Base-by-base conservation (phyloP, 176 grass and related monocot genomes). In the Tillandsia leiboldiana region DNA sequence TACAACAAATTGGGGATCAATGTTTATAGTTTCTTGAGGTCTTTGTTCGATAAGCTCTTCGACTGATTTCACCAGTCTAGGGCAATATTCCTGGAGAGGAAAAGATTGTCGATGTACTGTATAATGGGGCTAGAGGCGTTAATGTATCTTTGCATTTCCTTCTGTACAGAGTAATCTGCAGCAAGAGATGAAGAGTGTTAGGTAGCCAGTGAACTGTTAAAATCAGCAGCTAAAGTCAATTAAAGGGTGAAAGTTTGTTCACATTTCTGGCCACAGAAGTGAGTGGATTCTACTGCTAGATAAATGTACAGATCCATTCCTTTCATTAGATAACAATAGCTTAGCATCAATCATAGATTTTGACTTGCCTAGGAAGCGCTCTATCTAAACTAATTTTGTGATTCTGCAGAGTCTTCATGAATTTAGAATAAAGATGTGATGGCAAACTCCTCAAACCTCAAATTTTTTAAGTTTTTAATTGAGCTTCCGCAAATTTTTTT, bases 141-240 rank as follows among this genome's bases (percentile, higher is more conserved):
- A 47, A 92, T 97, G 76, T 90, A 97, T 90, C 90, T 84, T 86
- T 75, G 83, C 94, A 99, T 99, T 76, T 93, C 89, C 82, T 93
- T 88, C 72, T 83, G 73, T 58, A 90, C 84, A 26, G 94, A 83
- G 57, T 63, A 77, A 86, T 99, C 89, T 99, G 90, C 74, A 80
- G 10, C 10, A 51, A 78, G 54, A 76, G 26, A 28, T 18, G 10
- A 65, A 53, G n/a, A 29, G 14, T 47, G 18, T 62, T 17, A 62
- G 23, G 48, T 8, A 26, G 48, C 56, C 58, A 67, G 8, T 20
- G 49, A 9, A 50, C 13, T 13, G 14, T 1, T 28, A 63, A 51
- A 68, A n/a, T 52, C 12, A 3, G 3, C 24, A 49, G 9, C 24
- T 49, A 10, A 17, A 17, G 54, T 59, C 1, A 17, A 9, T 17